Evolutionary conservation across 352 stramenopile genomes (phyloP), one percentile per base, ranked within the genome.

Genomic region (Phytophthora tentaculata): DNA sequence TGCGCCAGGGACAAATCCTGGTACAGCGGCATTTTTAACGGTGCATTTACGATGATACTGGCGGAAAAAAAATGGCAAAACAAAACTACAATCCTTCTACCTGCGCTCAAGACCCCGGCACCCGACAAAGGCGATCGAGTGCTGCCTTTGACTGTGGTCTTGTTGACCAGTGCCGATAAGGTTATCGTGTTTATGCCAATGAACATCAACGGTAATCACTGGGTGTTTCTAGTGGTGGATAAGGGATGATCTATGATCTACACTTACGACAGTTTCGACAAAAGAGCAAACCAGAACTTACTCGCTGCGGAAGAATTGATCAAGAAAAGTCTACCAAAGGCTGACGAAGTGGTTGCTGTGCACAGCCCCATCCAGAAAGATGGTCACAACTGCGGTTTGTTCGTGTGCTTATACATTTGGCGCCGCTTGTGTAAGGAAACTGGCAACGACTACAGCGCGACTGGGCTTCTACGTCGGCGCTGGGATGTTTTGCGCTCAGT

Each of bases 261-360:
- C 47, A 52, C 32, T 24, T 64, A 51, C 16, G 58, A 65, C 17
- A 65, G 58, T 26, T 19, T 65, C 10, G 26, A 56, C 20, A 64
- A 64, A 12, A 32, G 32, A 1, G 47, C 57, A 6, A 51, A 57
- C 13, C 19, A 51, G 3, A 57, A 56, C 3, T 16, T 64, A 24
- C 32, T 64, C 4, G 35, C 14, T 12, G 45, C 45, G 8, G 14
- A 53, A 0, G 48, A 44, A 5, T 37, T 37, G 47, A 13, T 20
- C 12, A 53, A 1, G 17, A 53, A 20, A 22, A 29, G 44, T 29
- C n/a, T 51, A n/a, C 20, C 44, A 6, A 10, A 6, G 19, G 35
- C 19, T 2, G n/a, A n/a, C n/a, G n/a, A n/a, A n/a, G n/a, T n/a
- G n/a, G n/a, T n/a, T n/a, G n/a, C n/a, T n/a, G n/a, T 51, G 1